Evolutionary conservation across 2,329 filamentous ascomycete species (phyloP), one percentile per base, ranked within the genome.

Genomic region (Fusarium siculi): DNA sequence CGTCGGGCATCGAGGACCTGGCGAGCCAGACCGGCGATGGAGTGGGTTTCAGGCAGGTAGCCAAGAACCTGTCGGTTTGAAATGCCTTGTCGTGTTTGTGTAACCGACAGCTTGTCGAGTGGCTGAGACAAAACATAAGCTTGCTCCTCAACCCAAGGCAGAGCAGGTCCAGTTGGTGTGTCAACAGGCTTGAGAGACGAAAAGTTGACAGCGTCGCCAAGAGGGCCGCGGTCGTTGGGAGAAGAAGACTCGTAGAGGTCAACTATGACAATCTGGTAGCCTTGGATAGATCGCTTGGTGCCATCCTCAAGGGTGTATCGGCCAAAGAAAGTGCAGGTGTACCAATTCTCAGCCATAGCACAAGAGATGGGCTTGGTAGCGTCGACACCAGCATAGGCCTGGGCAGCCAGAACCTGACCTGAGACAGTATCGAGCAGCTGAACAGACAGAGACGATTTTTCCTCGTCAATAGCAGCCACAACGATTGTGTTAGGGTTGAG

Each of bases 311-410:
- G 85, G 7, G 84, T 83, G 79, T 91, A 91, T 75, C 89, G 83
- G 40, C 87, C 89, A 76, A 89, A 92, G 81, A 95, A 93, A 12
- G 94, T 93, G 84, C 97, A 98, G 11, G 92, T 88, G 79, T 97
- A 95, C 95, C 96, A 98, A 83, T 99, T 98, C 85, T 99, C 96
- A 1, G 95, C 93, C 58, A 98, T 87, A 32, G 91, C 89, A 46
- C 95, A 94, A 28, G 93, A 87, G 68, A 97, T 92, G 0, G 92
- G 88, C 79, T 95, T 92, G 53, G 83, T 85, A 2, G 89, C 86
- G 79, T 98, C 95, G 39, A 97, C 91, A 8, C 92, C 92, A 10
- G 87, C 82, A 79, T 97, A 92, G 0, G 86, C 89, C 50, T 90
- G 87, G 2, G 93, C 90, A 73, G 94, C 87, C 5, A 99, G 87